phyloP scores from a whole-genome alignment of 1,284 basidiomycete genomes.

The Kwoniella shivajii region DNA sequence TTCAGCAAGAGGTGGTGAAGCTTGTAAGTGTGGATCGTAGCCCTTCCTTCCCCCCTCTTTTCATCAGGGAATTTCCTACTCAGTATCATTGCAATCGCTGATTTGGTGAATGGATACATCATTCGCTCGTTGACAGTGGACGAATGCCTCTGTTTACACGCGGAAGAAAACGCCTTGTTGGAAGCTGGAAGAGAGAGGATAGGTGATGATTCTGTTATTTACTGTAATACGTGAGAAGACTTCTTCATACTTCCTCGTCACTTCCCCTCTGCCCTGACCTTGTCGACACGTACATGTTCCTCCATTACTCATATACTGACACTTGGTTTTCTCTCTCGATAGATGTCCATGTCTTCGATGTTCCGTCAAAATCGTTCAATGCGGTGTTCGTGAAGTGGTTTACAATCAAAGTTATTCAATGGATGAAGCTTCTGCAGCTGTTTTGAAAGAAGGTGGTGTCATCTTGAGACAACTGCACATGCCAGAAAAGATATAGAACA shows the following conservation, averaged over 20 bases:
- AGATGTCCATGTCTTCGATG: constrained; percentile 97
- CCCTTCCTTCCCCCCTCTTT: neutral
- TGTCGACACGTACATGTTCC: neutral
- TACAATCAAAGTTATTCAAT: constrained; percentile 96
- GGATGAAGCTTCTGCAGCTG: constrained; percentile 77
- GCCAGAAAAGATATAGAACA: constrained; percentile 21
- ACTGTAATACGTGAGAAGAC: constrained; percentile 70
- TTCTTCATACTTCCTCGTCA: neutral
- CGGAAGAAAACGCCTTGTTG: constrained; percentile 95
- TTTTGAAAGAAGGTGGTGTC: constrained; percentile 78
- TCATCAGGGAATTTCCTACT: neutral
- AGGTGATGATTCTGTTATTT: constrained; percentile 79
- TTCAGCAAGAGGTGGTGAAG: constrained; percentile 58
- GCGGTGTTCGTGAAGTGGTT: constrained; percentile 87
- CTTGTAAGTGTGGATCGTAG: constrained; percentile 44
- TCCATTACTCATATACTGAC: neutral
- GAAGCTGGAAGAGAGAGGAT: constrained; percentile 87
- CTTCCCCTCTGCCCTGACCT: neutral
- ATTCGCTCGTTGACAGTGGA: constrained; percentile 57
- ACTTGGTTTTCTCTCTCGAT: constrained; percentile 47
- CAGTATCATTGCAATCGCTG: neutral
- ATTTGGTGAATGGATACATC: neutral
- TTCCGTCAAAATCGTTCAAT: constrained; percentile 91
- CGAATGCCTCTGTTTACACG: constrained; percentile 94
- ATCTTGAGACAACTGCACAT: constrained; percentile 64